Conservation (phyloP, 257 asterid species). For the Perilla frutescens region DNA sequence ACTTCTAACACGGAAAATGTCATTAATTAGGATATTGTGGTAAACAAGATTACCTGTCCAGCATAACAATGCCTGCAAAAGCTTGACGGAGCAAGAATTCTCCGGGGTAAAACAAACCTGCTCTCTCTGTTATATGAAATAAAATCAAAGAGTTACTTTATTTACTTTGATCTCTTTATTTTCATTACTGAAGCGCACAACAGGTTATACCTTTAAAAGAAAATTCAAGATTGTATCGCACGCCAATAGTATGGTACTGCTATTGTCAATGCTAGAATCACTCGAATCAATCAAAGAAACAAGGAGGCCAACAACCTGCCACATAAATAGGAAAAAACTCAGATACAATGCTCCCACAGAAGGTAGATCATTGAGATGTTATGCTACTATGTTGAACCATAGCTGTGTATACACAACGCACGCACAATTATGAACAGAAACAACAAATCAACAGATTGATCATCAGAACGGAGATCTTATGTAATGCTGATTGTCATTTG, state of each 20-base stretch:
- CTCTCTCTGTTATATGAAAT: slow-evolving; percentile 46
- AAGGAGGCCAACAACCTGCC: slow-evolving; percentile 73
- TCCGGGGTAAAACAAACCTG: slow-evolving; percentile 42
- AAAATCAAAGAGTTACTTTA: slow-evolving; percentile 23
- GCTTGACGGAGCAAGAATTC: slow-evolving; percentile 56
- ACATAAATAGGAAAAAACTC: slow-evolving; percentile 17
- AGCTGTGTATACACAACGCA: neutral
- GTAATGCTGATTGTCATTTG: neutral
- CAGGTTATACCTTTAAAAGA: slow-evolving; percentile 58
- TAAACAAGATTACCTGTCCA: slow-evolving; percentile 61
- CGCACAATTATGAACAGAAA: slow-evolving; percentile 3
- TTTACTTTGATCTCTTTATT: slow-evolving; percentile 17
- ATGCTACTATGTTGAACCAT: neutral
- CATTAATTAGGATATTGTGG: slow-evolving; percentile 23
- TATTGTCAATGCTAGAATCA: slow-evolving; percentile 44
- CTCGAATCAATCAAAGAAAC: slow-evolving; percentile 53
- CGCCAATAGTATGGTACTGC: slow-evolving; percentile 67
- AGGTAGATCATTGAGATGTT: slow-evolving; percentile 7
- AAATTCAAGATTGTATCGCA: slow-evolving; percentile 84
- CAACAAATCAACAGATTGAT: neutral
- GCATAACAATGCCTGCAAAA: slow-evolving; percentile 62
- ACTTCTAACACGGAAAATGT: neutral
- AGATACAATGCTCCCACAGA: slow-evolving; percentile 18
- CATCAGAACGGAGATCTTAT: neutral
- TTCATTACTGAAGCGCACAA: slow-evolving; percentile 16